Base-by-base conservation (phyloP, 331 rosid species). In the Pyrus hybrid region DNA sequence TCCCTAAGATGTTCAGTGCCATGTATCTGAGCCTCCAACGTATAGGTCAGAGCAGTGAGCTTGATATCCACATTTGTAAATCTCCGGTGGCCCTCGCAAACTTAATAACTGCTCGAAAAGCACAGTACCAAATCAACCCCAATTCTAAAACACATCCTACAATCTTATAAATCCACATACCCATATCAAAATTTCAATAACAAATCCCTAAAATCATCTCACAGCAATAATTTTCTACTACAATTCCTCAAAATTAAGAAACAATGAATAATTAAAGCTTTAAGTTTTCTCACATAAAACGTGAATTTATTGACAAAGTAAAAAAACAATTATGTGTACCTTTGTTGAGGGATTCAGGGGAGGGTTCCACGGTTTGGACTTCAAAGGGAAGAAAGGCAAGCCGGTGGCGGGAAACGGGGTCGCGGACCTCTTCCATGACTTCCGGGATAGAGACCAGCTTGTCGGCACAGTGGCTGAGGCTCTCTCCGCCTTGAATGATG, bases 21-120 rank as follows among this genome's bases (percentile, higher is more conserved):
- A 72, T 90, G 97, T 73, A 89, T 84, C 71, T 95, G 90, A 77
- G 93, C 88, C 88, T 95, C 97, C 82, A 92, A 77, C 4, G 90
- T 87, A 60, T 86, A 84, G 72, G 99, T 88, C 75, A 95, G 78
- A 43, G 97, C 99, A 60, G 90, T 83, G 47, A 95, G 92, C 79
- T 90, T 92, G 67, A 92, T 72, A 87, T 92, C 99, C 83, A 95
- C 97, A 74, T 92, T 86, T 92, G 97, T 14, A 92, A 83, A 76
- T 95, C 99, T 76, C 97, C 97, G 1, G 99, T 95, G 6, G 91
- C 96, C 88, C 87, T 90, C 10, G 97, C 92, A 84, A 95, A 95
- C 83, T 90, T 95, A 68, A 88, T 43, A 80, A 92, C 97, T 92
- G 76, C 49, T 49, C 83, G 17, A 8, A 61, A 20, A 35, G 62